Base-by-base conservation (phyloP, 495 filamentous ascomycete species). In the Tuber borchii region DNA sequence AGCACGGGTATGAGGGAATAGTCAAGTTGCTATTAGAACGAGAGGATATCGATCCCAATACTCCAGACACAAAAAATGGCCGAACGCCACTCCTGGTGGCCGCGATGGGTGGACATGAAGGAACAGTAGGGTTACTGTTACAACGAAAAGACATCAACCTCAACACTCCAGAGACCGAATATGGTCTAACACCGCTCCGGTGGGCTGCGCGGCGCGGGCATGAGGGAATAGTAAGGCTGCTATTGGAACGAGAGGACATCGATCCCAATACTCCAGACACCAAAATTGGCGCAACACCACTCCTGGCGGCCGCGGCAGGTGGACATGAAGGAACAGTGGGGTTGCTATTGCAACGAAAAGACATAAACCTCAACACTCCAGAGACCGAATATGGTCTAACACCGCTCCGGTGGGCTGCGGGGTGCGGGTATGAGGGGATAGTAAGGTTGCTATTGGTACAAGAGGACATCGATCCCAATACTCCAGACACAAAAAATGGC, bases 121-220 rank as follows among this genome's bases (percentile, higher is more conserved):
- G 44, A 22, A 75, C 83, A 39, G 78, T 85, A 9, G 74, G 80
- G 74, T 73, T 78, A 48, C 76, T 85, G 22, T 78, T 77, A 5
- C 0, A n/a, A 14, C 61, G 72, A 22, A 6, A 46, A 17, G 75
- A 75, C 43, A 51, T 77, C 10, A 12, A 75, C 39, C 56, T 43
- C 42, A 65, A 82, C 19, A 37, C 37, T 0, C 44, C 48, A 51
- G 68, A 77, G 19, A 71, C 44, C 16, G 6, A 20, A 65, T 56
- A 40, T 6, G 70, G 76, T 44, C 80, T 80, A 48, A 85, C 82
- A 14, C 83, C 86, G 42, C 80, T 87, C 56, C 83, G 78, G 19
- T 84, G 74, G 78, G 86, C 85, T n/a, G 83, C 84, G 31, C 76
- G 73, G 69, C 75, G 75, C 31, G 86, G 85, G 9, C 81, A 87